Percentiles rank a stretch among this genome's conserved stretches.
These are phyloP conservation scores for Brassica balearica DNA, from an alignment of 441 rosid species.

Conservation along the genomic window DNA sequence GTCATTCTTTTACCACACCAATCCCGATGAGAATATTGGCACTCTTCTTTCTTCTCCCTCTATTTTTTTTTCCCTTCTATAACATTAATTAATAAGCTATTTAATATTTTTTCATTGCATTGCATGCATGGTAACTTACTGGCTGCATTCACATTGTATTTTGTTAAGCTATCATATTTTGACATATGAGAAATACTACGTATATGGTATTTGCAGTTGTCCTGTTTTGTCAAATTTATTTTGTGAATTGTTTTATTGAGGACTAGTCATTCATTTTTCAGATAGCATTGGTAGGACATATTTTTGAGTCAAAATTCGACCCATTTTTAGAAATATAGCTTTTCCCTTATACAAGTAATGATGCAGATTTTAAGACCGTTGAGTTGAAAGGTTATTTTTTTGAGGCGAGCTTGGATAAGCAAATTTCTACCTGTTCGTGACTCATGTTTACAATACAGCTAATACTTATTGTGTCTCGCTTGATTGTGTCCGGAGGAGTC, in stretches of 20 bases:
- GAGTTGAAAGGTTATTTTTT: neutral
- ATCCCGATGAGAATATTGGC: constrained; percentile 97
- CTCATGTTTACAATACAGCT: neutral
- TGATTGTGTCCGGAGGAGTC: neutral
- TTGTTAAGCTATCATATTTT: constrained; percentile 6
- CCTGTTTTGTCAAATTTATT: constrained; percentile 16
- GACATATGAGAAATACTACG: neutral
- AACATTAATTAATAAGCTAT: constrained; percentile 35
- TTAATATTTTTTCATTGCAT: neutral
- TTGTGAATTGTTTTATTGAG: neutral
- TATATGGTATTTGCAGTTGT: neutral
- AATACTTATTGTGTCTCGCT: neutral
- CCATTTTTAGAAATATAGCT: constrained; percentile 23
- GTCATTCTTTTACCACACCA: constrained; percentile 57
- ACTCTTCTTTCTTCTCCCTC: constrained; percentile 43
- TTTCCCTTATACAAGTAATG: neutral
- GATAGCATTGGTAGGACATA: constrained; percentile 26
- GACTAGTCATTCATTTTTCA: constrained; percentile 29
- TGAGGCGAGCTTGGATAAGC: neutral
- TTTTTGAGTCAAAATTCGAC: constrained; percentile 31
- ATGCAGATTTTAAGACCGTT: neutral
- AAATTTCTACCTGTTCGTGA: neutral
- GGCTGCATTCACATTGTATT: neutral
- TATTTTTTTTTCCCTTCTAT: constrained; percentile 23
- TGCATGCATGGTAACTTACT: constrained; percentile 19